Percentiles rank a stretch among this genome's conserved stretches.
Conservation (phyloP, 2,329 filamentous ascomycete genomes). For the Cordyceps javanica region DNA sequence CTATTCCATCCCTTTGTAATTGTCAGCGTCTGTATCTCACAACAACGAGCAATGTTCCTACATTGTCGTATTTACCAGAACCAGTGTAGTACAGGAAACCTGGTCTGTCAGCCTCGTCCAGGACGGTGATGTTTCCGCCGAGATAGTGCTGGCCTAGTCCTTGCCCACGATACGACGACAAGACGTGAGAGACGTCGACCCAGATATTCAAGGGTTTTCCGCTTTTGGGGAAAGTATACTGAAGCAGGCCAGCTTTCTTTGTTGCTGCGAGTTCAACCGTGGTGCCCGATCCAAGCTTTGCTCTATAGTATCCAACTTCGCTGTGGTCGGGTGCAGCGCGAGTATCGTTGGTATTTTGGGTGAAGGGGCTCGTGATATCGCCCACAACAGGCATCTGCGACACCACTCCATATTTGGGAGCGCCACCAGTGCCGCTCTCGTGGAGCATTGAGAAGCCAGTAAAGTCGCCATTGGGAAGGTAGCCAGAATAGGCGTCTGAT, state of each 20-base stretch:
- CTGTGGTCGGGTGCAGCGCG: constrained; percentile 45
- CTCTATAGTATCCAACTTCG: constrained; percentile 56
- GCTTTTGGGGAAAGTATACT: constrained; percentile 50
- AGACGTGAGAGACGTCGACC: constrained; percentile 60
- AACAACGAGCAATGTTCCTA: constrained; percentile 13
- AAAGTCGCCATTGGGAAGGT: constrained; percentile 44
- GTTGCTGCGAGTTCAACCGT: constrained; percentile 52
- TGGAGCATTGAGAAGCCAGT: constrained; percentile 59
- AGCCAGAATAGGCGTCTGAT: constrained; percentile 48
- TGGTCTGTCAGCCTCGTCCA: constrained; percentile 28
- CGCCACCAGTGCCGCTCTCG: constrained; percentile 61
- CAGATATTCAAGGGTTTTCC: constrained; percentile 40
- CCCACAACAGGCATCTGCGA: constrained; percentile 52
- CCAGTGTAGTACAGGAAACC: constrained; percentile 46
- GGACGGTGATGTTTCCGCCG: constrained; percentile 50
- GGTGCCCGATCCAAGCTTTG: constrained; percentile 48
- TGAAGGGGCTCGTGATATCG: constrained; percentile 45
- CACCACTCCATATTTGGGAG: constrained; percentile 63
- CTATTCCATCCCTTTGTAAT: constrained; percentile 53
- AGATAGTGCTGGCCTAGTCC: constrained; percentile 57
- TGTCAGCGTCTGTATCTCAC: constrained; percentile 5
- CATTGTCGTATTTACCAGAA: constrained; percentile 57
- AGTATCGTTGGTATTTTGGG: constrained; percentile 47
- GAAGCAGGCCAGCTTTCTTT: constrained; percentile 51
- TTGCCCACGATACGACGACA: constrained; percentile 55